phyloP scores from a whole-genome alignment of 1,284 basidiomycete species.

The Anthracocystis panici-leucophaei region DNA sequence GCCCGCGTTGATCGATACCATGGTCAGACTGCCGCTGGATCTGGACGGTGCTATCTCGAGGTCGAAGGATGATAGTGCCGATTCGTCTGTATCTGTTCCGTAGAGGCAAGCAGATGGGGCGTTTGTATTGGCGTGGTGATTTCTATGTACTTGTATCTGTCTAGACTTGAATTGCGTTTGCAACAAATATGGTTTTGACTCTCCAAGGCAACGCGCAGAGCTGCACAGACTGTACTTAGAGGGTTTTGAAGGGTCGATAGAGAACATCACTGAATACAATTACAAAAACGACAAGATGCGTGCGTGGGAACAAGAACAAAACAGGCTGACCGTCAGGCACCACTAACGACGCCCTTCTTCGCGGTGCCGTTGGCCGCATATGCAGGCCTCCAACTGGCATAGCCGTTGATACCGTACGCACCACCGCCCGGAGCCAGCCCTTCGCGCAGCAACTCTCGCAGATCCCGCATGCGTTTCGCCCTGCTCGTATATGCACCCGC shows the following conservation, averaged over 20 bases:
- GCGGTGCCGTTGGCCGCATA: background rate
- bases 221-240: background rate
- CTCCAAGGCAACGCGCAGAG: too few species aligned
- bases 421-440: conserved; percentile 52
- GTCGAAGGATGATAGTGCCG: conserved; percentile 27
- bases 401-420: conserved; percentile 49
- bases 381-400: conserved; percentile 35
- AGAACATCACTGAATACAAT: too few species aligned
- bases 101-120: background rate
- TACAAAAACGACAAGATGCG: conserved; percentile 10
- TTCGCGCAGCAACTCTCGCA: conserved; percentile 57
- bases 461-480: conserved; percentile 56
- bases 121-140: background rate
- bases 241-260: too few species aligned
- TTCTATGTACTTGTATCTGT: conserved; percentile 25
- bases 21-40: conserved; percentile 53
- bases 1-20: conserved; percentile 50
- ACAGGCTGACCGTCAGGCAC: conserved; percentile 2
- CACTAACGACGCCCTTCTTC: conserved; percentile 34
- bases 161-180: conserved; percentile 5
- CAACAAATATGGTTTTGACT: conserved; percentile 7
- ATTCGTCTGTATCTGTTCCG: conserved; percentile 14
- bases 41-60: conserved; percentile 39
- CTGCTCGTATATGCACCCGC: conserved; percentile 59
- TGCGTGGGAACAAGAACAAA: background rate